Conservation (phyloP, 768 basidiomycete genomes). For the Suillus bovinus region DNA sequence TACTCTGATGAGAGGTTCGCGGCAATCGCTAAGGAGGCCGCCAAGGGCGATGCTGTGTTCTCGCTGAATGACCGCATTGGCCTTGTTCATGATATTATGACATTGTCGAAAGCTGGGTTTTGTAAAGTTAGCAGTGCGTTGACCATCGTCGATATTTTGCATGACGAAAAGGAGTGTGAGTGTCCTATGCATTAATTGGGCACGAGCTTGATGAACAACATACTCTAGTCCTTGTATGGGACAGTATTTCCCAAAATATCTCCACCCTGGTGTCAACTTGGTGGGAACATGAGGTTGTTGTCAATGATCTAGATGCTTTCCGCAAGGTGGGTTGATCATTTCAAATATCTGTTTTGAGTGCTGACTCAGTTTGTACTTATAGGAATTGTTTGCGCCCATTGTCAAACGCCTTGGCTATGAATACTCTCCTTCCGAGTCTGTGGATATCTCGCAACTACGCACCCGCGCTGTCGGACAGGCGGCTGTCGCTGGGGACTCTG, state of each 20-base stretch:
- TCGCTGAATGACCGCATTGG: constrained; percentile 87
- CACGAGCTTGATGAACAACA: constrained; percentile 5
- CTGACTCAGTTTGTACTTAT: background rate
- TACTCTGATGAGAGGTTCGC: constrained; percentile 81
- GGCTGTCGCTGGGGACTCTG: constrained; percentile 44
- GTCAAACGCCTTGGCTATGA: constrained; percentile 81
- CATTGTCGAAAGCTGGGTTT: constrained; percentile 80
- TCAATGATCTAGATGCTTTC: constrained; percentile 58
- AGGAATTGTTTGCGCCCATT: constrained; percentile 73
- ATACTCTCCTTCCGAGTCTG: constrained; percentile 61
- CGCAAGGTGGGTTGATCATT: constrained; percentile 47
- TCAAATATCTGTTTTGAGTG: constrained; percentile 1
- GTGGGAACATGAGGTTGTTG: constrained; percentile 75
- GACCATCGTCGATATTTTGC: constrained; percentile 66
- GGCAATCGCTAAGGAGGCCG: constrained; percentile 79
- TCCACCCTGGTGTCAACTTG: constrained; percentile 59
- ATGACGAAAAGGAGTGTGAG: constrained; percentile 77
- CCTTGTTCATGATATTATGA: constrained; percentile 79
- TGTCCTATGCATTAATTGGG: constrained; percentile 11
- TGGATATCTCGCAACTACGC: constrained; percentile 70
- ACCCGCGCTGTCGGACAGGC: constrained; percentile 68
- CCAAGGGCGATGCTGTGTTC: constrained; percentile 64
- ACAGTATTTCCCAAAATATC: constrained; percentile 61
- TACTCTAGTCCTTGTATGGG: constrained; percentile 78
- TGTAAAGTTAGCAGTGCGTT: constrained; percentile 75